Evolutionary conservation across 1,284 basidiomycete species (phyloP).

Genomic region (Pseudozyma sp.): DNA sequence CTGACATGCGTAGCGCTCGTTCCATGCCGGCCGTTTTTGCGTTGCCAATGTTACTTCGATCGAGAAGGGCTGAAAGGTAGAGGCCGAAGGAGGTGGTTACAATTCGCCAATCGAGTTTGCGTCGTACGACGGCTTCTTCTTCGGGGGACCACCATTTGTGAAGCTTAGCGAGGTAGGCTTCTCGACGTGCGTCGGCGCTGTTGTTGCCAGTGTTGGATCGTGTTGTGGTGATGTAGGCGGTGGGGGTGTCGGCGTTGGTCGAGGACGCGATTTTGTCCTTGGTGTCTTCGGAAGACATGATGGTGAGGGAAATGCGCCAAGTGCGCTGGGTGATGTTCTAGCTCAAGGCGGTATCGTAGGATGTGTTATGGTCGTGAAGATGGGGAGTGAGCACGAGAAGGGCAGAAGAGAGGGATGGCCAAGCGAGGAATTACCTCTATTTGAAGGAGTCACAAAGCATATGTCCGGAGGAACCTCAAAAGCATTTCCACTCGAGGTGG

Average conservation of each 20-base stretch:
- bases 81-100: slow-evolving; percentile 35
- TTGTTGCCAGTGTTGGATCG: neutral
- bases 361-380: neutral
- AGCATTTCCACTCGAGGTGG: neutral
- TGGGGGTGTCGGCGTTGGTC: neutral
- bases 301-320: neutral
- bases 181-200: neutral
- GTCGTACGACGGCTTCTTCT: slow-evolving; percentile 43
- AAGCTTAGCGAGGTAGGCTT: slow-evolving; percentile 24
- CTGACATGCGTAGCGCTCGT: slow-evolving; percentile 41
- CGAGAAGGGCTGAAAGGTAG: slow-evolving; percentile 46
- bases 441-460: neutral
- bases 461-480: too few species aligned
- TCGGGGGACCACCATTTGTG: slow-evolving; percentile 57
- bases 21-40: slow-evolving; percentile 60
- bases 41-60: slow-evolving; percentile 56
- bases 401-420: neutral
- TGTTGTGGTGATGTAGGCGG: neutral
- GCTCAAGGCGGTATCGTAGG: too few species aligned
- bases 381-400: neutral
- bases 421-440: neutral
- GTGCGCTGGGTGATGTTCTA: neutral
- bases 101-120: slow-evolving; percentile 54
- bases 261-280: neutral
- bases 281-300: slow-evolving; percentile 9